Percentiles rank a stretch among this genome's conserved stretches.
These are phyloP conservation scores for Linnemannia exigua DNA, from an alignment of 192 early-diverging fungal genomes.

Conservation along the genomic window DNA sequence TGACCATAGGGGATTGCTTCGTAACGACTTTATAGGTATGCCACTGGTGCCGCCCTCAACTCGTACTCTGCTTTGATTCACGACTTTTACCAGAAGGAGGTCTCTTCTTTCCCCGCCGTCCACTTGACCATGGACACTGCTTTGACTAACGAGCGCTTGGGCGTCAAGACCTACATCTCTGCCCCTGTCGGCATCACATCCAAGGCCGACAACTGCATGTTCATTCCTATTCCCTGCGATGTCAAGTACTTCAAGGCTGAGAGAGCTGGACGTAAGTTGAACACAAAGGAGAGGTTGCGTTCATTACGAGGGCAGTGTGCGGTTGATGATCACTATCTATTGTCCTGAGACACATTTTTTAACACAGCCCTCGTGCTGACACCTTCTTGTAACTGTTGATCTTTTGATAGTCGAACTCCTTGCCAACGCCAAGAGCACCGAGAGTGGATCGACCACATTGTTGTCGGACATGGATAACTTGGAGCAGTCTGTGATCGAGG, in stretches of 20 bases:
- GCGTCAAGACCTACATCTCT: slow-evolving; percentile 83
- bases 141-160: slow-evolving; percentile 76
- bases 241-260: slow-evolving; percentile 94
- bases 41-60: slow-evolving; percentile 76
- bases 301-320: not conserved
- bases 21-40: slow-evolving; percentile 64
- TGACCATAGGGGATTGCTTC: not conserved
- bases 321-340: not conserved
- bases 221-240: slow-evolving; percentile 89
- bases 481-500: slow-evolving; percentile 80
- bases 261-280: slow-evolving; percentile 79
- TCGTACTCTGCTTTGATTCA: slow-evolving; percentile 81
- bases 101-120: slow-evolving; percentile 80
- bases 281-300: not conserved
- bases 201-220: slow-evolving; percentile 88
- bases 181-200: slow-evolving; percentile 80
- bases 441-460: slow-evolving; percentile 68
- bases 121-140: slow-evolving; percentile 92
- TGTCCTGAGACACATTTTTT: not conserved
- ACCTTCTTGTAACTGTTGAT: not conserved
- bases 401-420: slow-evolving; percentile 74
- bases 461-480: slow-evolving; percentile 94
- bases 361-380: not conserved
- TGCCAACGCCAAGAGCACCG: slow-evolving; percentile 69
- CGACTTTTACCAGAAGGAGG: slow-evolving; percentile 86